A percentile compares a stretch with the other conserved stretches of the same genome.
Conservation (phyloP, 1,284 basidiomycete genomes). For the Naganishia sp. region DNA sequence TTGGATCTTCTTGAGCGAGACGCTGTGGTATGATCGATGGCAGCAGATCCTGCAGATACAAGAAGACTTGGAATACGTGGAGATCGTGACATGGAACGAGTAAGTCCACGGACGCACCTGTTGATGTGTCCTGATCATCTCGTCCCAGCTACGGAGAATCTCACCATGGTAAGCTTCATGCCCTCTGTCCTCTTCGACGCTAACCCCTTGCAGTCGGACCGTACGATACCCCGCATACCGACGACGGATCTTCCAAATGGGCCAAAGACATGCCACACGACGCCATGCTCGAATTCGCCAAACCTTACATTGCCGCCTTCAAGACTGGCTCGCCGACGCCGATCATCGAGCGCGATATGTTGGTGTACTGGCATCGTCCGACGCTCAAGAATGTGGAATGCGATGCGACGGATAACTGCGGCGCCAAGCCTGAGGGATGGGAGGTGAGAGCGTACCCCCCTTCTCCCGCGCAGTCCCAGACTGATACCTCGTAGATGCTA, state of each 20-base stretch:
- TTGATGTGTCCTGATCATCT: background rate
- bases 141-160: slow-evolving; percentile 41
- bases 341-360: slow-evolving; percentile 44
- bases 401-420: slow-evolving; percentile 50
- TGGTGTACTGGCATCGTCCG: slow-evolving; percentile 54
- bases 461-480: background rate
- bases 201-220: slow-evolving; percentile 40
- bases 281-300: slow-evolving; percentile 49
- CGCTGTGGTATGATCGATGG: slow-evolving; percentile 52
- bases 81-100: slow-evolving; percentile 55
- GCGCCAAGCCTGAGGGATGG: slow-evolving; percentile 46
- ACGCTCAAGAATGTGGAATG: slow-evolving; percentile 48
- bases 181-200: too few species aligned
- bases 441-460: slow-evolving; percentile 37
- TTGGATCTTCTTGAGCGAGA: slow-evolving; percentile 52
- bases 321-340: slow-evolving; percentile 42
- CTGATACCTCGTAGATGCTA: slow-evolving; percentile 33
- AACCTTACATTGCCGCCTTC: slow-evolving; percentile 53
- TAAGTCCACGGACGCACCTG: slow-evolving; percentile 38
- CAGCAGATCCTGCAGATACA: slow-evolving; percentile 47
- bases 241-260: slow-evolving; percentile 50
- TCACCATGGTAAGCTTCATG: slow-evolving; percentile 40
- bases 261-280: slow-evolving; percentile 48
- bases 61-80: slow-evolving; percentile 45
- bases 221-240: slow-evolving; percentile 43